Percentiles rank a stretch among this genome's conserved stretches.
These are phyloP conservation scores for Coleophoma eucalyptorum DNA, from an alignment of 2,329 filamentous ascomycete genomes.

Conservation along the genomic window DNA sequence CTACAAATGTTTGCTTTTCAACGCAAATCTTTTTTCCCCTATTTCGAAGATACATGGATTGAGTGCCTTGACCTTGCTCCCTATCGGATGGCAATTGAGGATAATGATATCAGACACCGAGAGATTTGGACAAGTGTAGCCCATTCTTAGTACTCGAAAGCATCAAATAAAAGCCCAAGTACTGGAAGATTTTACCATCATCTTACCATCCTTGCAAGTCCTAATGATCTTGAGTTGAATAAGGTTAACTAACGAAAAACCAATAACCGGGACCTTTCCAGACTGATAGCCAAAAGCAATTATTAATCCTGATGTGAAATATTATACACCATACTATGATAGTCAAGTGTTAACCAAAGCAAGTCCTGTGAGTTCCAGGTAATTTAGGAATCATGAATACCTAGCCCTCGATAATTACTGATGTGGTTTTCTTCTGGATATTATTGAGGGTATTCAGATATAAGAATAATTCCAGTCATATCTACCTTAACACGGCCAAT, in stretches of 20 bases:
- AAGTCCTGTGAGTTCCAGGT: constrained; percentile 10
- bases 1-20: too few species aligned
- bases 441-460: constrained; percentile 10
- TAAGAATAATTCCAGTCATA: constrained; percentile 3
- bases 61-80: constrained; percentile 44
- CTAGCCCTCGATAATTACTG: constrained; percentile 9
- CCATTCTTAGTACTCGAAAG: constrained; percentile 76
- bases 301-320: constrained; percentile 11
- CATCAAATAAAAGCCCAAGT: constrained; percentile 68
- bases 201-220: constrained; percentile 70
- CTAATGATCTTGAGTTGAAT: constrained; percentile 56
- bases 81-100: constrained; percentile 85
- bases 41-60: neutral
- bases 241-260: constrained; percentile 9
- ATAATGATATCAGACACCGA: constrained; percentile 63
- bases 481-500: constrained; percentile 10
- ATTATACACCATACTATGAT: constrained; percentile 5
- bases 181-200: constrained; percentile 82
- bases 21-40: too few species aligned
- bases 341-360: constrained; percentile 15
- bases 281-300: constrained; percentile 11
- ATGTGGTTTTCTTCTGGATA: constrained; percentile 4
- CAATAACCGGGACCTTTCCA: constrained; percentile 14
- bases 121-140: constrained; percentile 78
- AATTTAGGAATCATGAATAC: constrained; percentile 5